phyloP scores from a whole-genome alignment of 257 asterid species.

The Misopates orontium region DNA sequence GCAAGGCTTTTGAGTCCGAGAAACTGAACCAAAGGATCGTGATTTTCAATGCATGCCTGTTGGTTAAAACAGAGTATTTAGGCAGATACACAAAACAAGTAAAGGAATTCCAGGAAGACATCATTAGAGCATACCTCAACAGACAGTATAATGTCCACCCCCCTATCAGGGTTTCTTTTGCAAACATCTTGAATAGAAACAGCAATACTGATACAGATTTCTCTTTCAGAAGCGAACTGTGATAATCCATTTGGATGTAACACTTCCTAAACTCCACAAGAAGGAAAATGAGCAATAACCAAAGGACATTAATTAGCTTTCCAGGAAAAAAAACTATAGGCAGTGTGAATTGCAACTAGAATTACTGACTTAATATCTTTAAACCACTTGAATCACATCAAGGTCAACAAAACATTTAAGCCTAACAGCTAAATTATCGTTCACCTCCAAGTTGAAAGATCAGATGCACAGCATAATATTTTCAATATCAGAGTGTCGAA shows the following conservation, averaged over 20 bases:
- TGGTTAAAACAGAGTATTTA: conserved; percentile 33
- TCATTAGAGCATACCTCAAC: conserved; percentile 66
- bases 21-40: conserved; percentile 76
- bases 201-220: conserved; percentile 72
- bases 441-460: conserved; percentile 2
- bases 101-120: conserved; percentile 29
- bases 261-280: conserved; percentile 60
- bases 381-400: conserved; percentile 14
- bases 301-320: background rate
- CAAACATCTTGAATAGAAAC: conserved; percentile 85
- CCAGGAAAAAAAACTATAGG: background rate
- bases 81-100: conserved; percentile 31
- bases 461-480: conserved; percentile 10
- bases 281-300: conserved; percentile 25
- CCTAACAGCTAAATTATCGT: background rate
- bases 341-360: background rate
- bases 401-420: conserved; percentile 9
- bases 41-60: conserved; percentile 84
- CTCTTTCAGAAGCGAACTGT: conserved; percentile 55
- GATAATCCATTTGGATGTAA: conserved; percentile 57
- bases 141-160: conserved; percentile 93
- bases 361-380: background rate
- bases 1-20: conserved; percentile 89
- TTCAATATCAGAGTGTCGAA: background rate
- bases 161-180: conserved; percentile 91